Percentiles rank a stretch among this genome's conserved stretches.
These are phyloP conservation scores for Tuber aestivum DNA, from an alignment of 495 filamentous ascomycete genomes.

Conservation along the genomic window DNA sequence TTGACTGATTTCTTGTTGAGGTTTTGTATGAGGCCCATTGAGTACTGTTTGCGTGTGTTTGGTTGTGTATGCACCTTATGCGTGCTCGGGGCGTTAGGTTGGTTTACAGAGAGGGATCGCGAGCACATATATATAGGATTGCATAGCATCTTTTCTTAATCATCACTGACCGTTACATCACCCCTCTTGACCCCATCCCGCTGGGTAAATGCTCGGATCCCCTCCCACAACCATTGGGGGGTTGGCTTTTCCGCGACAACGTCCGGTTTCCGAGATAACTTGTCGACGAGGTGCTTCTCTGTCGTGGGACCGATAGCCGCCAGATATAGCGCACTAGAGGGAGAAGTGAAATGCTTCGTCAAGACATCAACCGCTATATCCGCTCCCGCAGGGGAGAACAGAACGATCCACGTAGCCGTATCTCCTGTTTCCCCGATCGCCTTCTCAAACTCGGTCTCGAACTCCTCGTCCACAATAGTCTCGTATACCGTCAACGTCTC, in stretches of 20 bases:
- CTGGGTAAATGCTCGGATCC: constrained; percentile 55
- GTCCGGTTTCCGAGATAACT: constrained; percentile 68
- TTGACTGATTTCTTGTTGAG: constrained; percentile 6
- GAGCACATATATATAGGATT: neutral
- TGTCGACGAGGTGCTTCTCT: constrained; percentile 59
- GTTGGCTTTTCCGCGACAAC: constrained; percentile 76
- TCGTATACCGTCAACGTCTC: constrained; percentile 80
- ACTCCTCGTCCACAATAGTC: constrained; percentile 70
- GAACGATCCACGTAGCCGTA: constrained; percentile 68
- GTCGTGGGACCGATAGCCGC: constrained; percentile 95
- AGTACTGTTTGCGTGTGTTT: neutral
- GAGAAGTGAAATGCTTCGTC: constrained; percentile 28
- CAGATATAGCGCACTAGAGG: constrained; percentile 51
- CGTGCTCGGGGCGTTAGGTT: neutral
- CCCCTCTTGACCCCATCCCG: constrained; percentile 4
- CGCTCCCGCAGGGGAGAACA: constrained; percentile 73
- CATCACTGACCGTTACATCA: neutral
- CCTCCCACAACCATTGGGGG: constrained; percentile 72
- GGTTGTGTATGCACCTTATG: neutral
- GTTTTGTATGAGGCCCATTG: neutral
- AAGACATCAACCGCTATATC: constrained; percentile 30
- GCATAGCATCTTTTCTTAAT: neutral
- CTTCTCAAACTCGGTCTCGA: constrained; percentile 58
- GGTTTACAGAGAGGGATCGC: neutral
- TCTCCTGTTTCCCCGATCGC: constrained; percentile 47